Conservation (phyloP, 2,329 filamentous ascomycete genomes). For the Trichophyton benhamiae region DNA sequence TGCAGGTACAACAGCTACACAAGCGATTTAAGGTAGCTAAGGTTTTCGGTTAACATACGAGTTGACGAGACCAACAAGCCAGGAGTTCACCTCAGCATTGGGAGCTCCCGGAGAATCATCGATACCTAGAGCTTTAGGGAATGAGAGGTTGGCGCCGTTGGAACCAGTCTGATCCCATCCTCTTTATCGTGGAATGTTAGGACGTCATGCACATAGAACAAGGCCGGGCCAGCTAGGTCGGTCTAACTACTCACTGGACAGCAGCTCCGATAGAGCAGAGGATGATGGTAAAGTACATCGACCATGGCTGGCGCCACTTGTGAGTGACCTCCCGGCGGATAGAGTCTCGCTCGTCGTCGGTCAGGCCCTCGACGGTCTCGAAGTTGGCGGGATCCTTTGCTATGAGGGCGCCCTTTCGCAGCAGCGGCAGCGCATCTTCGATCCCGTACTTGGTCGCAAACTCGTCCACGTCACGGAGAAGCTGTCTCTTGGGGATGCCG, state of each 20-base stretch:
- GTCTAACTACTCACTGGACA: constrained; percentile 32
- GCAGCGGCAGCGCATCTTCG: constrained; percentile 27
- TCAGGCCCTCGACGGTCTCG: constrained; percentile 33
- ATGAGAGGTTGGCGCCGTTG: constrained; percentile 43
- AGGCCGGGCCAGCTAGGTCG: neutral
- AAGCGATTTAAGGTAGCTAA: constrained; percentile 18
- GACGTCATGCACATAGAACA: no score
- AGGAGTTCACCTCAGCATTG: constrained; percentile 36
- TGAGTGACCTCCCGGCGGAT: constrained; percentile 37
- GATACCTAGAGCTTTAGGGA: constrained; percentile 37
- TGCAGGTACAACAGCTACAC: constrained; percentile 2
- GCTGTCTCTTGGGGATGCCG: constrained; percentile 25
- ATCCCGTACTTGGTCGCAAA: constrained; percentile 33
- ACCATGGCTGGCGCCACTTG: constrained; percentile 39
- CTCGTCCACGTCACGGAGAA: constrained; percentile 32
- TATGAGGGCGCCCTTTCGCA: constrained; percentile 39
- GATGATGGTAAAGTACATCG: constrained; percentile 41
- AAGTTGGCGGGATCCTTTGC: constrained; percentile 39
- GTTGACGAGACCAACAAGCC: constrained; percentile 57
- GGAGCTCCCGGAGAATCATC: constrained; percentile 24
- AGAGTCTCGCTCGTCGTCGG: constrained; percentile 30
- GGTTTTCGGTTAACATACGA: constrained; percentile 34
- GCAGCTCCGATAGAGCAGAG: constrained; percentile 42
- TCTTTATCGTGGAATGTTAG: constrained; percentile 9
- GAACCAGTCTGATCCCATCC: constrained; percentile 44